Percentiles rank a stretch among this genome's conserved stretches.
Evolutionary conservation across 2,329 filamentous ascomycete genomes (phyloP).

Genomic region (Aureobasidium sp.): DNA sequence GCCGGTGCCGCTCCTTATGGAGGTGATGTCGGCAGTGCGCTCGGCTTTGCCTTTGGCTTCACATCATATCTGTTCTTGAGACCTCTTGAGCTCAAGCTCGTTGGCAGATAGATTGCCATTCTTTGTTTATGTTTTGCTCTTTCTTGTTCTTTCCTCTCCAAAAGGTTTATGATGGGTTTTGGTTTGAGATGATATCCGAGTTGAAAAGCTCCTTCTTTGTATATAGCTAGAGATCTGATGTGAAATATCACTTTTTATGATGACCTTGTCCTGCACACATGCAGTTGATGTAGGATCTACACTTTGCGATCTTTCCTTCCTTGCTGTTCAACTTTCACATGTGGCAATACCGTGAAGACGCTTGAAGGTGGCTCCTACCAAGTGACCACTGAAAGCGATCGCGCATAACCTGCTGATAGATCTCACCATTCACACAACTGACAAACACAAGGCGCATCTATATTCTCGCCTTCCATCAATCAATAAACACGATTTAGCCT

Average conservation of each 20-base stretch:
- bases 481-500: too few species aligned
- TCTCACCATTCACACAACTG: too few species aligned
- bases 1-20: conserved; percentile 44
- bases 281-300: neutral
- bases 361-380: too few species aligned
- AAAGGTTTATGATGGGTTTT: neutral
- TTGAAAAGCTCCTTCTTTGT: neutral
- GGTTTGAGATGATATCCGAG: neutral
- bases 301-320: neutral
- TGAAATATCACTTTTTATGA: neutral
- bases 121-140: neutral
- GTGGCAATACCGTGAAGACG: too few species aligned
- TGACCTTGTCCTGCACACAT: neutral
- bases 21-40: conserved; percentile 51
- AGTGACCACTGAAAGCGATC: too few species aligned
- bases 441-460: too few species aligned
- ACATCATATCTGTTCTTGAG: conserved; percentile 45
- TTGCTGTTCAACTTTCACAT: too few species aligned
- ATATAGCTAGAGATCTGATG: neutral
- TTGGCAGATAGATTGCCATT: conserved; percentile 13
- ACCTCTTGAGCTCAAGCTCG: conserved; percentile 37
- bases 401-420: too few species aligned
- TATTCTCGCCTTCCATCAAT: too few species aligned
- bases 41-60: conserved; percentile 54
- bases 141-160: neutral